Evolutionary conservation across 1,284 basidiomycete species (phyloP).

Genomic region (Ganoderma lucidum): DNA sequence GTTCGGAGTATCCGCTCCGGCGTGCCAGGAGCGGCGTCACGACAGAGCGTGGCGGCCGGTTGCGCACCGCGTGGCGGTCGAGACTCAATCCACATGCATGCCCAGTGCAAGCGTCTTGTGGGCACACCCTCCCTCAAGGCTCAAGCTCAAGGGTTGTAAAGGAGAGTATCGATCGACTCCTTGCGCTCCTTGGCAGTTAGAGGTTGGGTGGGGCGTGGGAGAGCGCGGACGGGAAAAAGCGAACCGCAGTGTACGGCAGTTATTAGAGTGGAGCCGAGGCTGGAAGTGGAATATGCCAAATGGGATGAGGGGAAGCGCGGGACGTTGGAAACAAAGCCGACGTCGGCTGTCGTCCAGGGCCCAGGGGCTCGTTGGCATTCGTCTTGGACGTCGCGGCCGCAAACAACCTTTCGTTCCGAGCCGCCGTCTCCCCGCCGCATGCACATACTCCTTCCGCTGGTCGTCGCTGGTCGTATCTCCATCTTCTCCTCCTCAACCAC

Average conservation of each 20-base stretch:
- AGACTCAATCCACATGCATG: not conserved
- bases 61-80: not conserved
- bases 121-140: too few relatives aligned
- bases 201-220: not conserved
- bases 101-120: not conserved
- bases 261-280: not conserved
- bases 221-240: not conserved
- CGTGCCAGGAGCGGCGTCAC: slow-evolving; percentile 3
- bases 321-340: not conserved
- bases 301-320: not conserved
- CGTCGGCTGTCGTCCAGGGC: not conserved
- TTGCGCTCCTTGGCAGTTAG: not conserved
- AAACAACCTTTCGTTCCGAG: slow-evolving; percentile 13
- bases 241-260: not conserved
- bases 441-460: slow-evolving; percentile 18
- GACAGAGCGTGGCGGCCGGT: not conserved
- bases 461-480: slow-evolving; percentile 35
- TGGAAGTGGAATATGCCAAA: not conserved
- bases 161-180: not conserved
- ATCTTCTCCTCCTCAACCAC: slow-evolving; percentile 25
- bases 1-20: not conserved
- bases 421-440: slow-evolving; percentile 21
- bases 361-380: slow-evolving; percentile 15
- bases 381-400: slow-evolving; percentile 8
- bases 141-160: too few relatives aligned